Evolutionary conservation across 2,329 filamentous ascomycete genomes (phyloP), one percentile per base, ranked within the genome.

Genomic region (Calonectria hawksworthii): DNA sequence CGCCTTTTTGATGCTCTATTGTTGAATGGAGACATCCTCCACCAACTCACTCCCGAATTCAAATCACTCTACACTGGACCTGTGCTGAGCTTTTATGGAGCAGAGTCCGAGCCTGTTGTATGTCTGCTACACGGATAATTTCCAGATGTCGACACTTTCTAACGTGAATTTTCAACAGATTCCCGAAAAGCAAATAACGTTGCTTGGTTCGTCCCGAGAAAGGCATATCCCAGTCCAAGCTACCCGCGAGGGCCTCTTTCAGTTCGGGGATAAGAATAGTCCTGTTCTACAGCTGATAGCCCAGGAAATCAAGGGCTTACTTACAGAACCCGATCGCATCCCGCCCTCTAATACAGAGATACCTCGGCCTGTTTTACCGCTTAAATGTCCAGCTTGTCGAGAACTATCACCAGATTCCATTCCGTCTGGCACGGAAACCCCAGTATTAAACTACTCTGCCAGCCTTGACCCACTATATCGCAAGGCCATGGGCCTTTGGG

Each of bases 351-450:
- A 9, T 3, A 68, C 23, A 4, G 38, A 44, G 23, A 47, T 28
- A 36, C 23, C 66, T 16, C n/a, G 30, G 7, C 56, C 41, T 13
- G 21, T 50, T 34, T 16, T 69, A 14, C 54, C 67, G 9, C 36
- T 63, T 3, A 32, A 69, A 23, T 69, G 67, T n/a, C 67, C 67
- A 18, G 67, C 32, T 11, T 69, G 67, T 23, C 67, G 52, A 23
- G 41, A 30, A 11, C 13, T 69, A 10, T 44, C 52, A 2, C 38
- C 23, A 30, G 51, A 69, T 5, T 23, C 30, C 8, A 16, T 61
- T 2, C 28, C 16, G 2, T 8, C 34, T 18, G 36, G 21, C 11
- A 30, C 5, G 9, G 54, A 61, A 21, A 26, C 21, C 11, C 34
- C 36, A 5, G 16, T 50, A 16, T 16, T 61, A 38, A 54, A 51